These are phyloP conservation scores for Globisporangium heterothallicum DNA, from an alignment of 352 stramenopile species.

Conservation along the genomic window DNA sequence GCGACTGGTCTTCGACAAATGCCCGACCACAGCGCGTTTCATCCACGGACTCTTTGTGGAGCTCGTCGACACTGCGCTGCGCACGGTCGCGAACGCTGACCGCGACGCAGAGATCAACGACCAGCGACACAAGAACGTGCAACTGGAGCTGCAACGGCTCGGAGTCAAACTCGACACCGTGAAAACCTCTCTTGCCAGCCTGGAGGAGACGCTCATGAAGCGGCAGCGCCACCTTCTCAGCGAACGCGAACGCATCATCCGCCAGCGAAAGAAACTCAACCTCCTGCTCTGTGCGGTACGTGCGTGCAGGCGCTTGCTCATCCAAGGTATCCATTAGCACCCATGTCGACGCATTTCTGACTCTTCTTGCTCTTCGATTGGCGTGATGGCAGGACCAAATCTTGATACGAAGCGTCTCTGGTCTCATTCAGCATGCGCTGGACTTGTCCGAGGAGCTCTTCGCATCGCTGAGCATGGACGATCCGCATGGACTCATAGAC, in stretches of 20 bases:
- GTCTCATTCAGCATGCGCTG: conserved; percentile 28
- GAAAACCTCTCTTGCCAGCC: conserved; percentile 16
- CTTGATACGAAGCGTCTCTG: conserved; percentile 24
- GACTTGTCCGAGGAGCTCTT: conserved; percentile 29
- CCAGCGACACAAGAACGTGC: conserved; percentile 39
- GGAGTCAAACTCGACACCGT: conserved; percentile 16
- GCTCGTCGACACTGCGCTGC: conserved; percentile 21
- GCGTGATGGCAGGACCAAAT: conserved; percentile 24
- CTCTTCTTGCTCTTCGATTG: neutral
- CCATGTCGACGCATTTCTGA: too few species aligned
- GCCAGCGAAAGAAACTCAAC: conserved; percentile 47
- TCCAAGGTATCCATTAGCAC: too few species aligned
- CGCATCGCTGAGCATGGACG: conserved; percentile 4
- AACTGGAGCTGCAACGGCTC: conserved; percentile 30
- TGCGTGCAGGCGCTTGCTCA: neutral
- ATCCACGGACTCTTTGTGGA: conserved; percentile 42
- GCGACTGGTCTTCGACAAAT: conserved; percentile 51
- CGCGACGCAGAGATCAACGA: conserved; percentile 28
- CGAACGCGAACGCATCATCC: conserved; percentile 41
- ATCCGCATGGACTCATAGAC: conserved; percentile 10
- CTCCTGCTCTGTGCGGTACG: conserved; percentile 31
- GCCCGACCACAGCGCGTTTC: conserved; percentile 45
- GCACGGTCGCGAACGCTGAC: conserved; percentile 25
- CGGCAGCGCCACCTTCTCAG: conserved; percentile 30
- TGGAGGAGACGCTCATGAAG: conserved; percentile 31